phyloP scores from a whole-genome alignment of 1,284 basidiomycete genomes.

The Trametes hirsuta region DNA sequence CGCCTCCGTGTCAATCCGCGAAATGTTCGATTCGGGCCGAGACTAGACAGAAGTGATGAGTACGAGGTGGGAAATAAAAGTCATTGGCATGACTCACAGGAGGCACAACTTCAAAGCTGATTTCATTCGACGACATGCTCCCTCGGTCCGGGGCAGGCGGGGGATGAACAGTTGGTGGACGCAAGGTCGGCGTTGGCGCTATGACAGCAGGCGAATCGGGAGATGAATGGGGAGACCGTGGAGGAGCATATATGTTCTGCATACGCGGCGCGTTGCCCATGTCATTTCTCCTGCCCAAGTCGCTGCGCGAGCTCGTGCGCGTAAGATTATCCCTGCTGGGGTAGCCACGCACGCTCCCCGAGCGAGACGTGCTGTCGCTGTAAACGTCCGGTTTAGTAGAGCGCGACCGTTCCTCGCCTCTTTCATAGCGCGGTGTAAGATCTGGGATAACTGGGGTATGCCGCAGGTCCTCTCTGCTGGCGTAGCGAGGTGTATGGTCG shows the following conservation, averaged over 20 bases:
- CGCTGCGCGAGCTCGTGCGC: slow-evolving; percentile 7
- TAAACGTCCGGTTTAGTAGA: slow-evolving; percentile 1
- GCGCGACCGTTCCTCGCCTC: slow-evolving; percentile 1
- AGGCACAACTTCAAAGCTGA: slow-evolving; percentile 17
- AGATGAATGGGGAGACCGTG: slow-evolving; percentile 26
- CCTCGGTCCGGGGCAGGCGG: slow-evolving; percentile 15
- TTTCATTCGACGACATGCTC: slow-evolving; percentile 28
- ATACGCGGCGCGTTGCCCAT: not conserved
- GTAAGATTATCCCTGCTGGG: slow-evolving; percentile 12
- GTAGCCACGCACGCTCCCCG: slow-evolving; percentile 2
- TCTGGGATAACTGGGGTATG: slow-evolving; percentile 6
- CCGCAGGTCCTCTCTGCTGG: not conserved
- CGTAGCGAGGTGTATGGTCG: slow-evolving; percentile 8
- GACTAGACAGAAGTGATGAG: slow-evolving; percentile 5
- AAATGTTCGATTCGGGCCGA: slow-evolving; percentile 25
- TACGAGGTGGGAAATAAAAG: no score
- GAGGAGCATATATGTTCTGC: slow-evolving; percentile 26
- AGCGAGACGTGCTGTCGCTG: slow-evolving; percentile 3
- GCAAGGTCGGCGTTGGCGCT: slow-evolving; percentile 17
- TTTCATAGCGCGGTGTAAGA: not conserved
- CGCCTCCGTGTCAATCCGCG: slow-evolving; percentile 10
- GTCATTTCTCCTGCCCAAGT: not conserved
- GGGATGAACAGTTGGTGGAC: slow-evolving; percentile 8
- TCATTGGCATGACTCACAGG: slow-evolving; percentile 10
- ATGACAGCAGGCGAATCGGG: slow-evolving; percentile 15